Evolutionary conservation across 805 yeast genomes (phyloP), one percentile per base, ranked within the genome.

Genomic region (Candida piceae): DNA sequence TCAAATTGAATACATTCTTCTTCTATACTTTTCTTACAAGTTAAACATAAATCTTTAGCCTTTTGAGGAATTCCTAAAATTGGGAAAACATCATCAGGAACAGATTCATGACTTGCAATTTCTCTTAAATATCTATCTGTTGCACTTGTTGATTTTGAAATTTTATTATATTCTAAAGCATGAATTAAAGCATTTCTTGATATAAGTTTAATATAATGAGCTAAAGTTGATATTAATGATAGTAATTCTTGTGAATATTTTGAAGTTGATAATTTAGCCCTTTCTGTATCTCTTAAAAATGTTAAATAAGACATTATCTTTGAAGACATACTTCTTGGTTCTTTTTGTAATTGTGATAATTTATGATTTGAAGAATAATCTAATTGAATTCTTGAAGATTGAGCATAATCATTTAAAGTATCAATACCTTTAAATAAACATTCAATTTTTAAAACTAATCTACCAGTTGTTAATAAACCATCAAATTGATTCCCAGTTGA

Each of bases 271-370:
- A 66, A 31, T 60, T 48, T 59, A 45, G 47, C 35, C 26, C 45
- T 40, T 29, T 53, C 57, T 0, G 77, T 67, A 51, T 85, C 87
- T 43, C 96, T 70, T 29, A 93, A 63, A 23, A 87, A 70, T 1
- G 95, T 88, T 55, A 93, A 70, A 62, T 87, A 90, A 33, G 86
- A 78, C 82, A 93, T 89, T 7, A 93, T 70, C 56, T 88, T 89
- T 6, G 95, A 88, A 7, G 96, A 84, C 34, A 93, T 70, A 35
- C 84, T 84, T 53, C 95, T 72, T 10, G 98, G 96, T 59, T 85
- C 86, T 35, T 61, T 74, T 20, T 63, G 61, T 25, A 75, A 53
- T 5, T 60, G 48, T 50, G 72, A 45, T 57, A 68, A 41, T 54
- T 60, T 36, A 40, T 49, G 44, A 39, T 48, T 44, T 32, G 41